Base-by-base conservation (phyloP, 2,329 filamentous ascomycete genomes). In the Ceratocystis papillata region DNA sequence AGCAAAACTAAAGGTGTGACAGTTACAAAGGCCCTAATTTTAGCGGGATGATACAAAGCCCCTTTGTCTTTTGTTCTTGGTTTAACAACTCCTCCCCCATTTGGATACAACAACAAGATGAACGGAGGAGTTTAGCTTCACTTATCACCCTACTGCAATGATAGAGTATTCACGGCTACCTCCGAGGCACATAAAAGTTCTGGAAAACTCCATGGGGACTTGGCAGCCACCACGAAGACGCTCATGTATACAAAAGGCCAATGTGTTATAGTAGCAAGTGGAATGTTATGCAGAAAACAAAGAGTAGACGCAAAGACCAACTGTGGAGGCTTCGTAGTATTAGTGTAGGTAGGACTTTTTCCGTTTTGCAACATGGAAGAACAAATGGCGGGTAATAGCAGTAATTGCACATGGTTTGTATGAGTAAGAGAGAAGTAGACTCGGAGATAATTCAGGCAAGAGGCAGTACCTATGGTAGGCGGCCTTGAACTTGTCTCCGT, bases 21-120 rank as follows among this genome's bases (percentile, higher is more conserved):
- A 15, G 25, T 28, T 15, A 57, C 53, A 57, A 33, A 57, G 53
- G 53, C 25, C 8, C 53, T 57, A 57, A 33, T 30, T 57, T 57
- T 57, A 57, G 53, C 17, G 25, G 7, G 12, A 50, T 30, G 17
- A 28, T 57, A 57, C 53, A 57, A 57, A 17, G 37, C 37, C 25
- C 53, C 53, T 57, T 57, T 57, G 53, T 57, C 25, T 17, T 30
- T 50, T 30, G 17, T n/a, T 57, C 46, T 22, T 37, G 37, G 12
- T 37, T 37, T n/a, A 50, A 50, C 20, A 22, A 6, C 37, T 10
- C 10, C 37, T 3, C 8, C 7, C 33, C 7, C 7, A 37, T 37
- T 37, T 37, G 37, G 8, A 37, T 12, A 37, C 37, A 12, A 37
- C 37, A 37, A 37, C 37, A 12, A 12, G 37, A 37, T 37, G 37